Evolutionary conservation across 768 basidiomycete species (phyloP).

Genomic region (Zangia roseola): DNA sequence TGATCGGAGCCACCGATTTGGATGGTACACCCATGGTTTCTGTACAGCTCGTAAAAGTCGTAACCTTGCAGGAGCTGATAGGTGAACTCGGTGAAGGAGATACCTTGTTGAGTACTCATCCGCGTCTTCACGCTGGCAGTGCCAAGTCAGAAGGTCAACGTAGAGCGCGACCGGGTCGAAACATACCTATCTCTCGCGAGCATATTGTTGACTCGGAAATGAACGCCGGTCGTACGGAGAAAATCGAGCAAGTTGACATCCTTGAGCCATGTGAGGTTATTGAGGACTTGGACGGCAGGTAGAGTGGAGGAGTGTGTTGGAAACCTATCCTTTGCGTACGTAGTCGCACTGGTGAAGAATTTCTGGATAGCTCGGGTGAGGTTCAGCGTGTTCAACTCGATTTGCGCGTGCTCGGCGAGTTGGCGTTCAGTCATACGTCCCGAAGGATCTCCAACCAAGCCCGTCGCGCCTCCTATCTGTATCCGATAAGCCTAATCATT

Average conservation of each 20-base stretch:
- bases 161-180: neutral
- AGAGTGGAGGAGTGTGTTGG: conserved; percentile 8
- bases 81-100: conserved; percentile 98
- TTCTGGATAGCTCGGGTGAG: conserved; percentile 63
- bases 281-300: conserved; percentile 43
- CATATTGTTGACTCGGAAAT: conserved; percentile 87
- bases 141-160: conserved; percentile 5
- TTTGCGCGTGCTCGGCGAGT: conserved; percentile 54
- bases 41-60: conserved; percentile 82
- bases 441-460: conserved; percentile 95
- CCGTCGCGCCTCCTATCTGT: conserved; percentile 95
- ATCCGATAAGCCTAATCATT: conserved; percentile 1
- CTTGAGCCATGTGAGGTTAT: conserved; percentile 80
- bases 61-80: conserved; percentile 97
- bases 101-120: conserved; percentile 74
- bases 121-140: conserved; percentile 73
- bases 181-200: conserved; percentile 82
- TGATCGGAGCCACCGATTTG: conserved; percentile 98
- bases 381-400: conserved; percentile 61
- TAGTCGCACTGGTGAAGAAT: conserved; percentile 68
- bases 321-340: conserved; percentile 51
- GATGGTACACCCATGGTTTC: conserved; percentile 65
- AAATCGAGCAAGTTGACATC: conserved; percentile 79
- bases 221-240: conserved; percentile 74
- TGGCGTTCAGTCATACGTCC: conserved; percentile 82